Evolutionary conservation across 768 basidiomycete species (phyloP).

Genomic region (Lyophyllum shimeji): DNA sequence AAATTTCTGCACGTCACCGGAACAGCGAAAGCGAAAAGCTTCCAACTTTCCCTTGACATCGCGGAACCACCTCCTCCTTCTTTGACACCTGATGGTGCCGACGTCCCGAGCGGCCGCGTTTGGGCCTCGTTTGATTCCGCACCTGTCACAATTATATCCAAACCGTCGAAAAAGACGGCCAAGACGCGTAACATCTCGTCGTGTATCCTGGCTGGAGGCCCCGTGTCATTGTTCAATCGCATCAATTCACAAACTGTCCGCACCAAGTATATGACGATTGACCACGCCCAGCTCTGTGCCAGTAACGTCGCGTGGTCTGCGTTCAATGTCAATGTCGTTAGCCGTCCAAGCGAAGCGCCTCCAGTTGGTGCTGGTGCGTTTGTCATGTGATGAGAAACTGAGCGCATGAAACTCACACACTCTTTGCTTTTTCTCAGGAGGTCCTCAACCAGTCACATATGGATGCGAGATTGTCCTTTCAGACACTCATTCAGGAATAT

Average conservation of each 20-base stretch:
- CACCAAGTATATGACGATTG: slow-evolving; percentile 96
- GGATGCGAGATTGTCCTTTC: slow-evolving; percentile 86
- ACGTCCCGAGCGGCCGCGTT: slow-evolving; percentile 58
- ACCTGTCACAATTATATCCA: slow-evolving; percentile 93
- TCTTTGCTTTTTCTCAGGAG: slow-evolving; percentile 40
- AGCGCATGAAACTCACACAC: slow-evolving; percentile 37
- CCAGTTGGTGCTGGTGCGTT: slow-evolving; percentile 71
- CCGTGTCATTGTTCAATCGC: slow-evolving; percentile 92
- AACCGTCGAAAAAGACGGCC: slow-evolving; percentile 95
- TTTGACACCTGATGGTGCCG: slow-evolving; percentile 42
- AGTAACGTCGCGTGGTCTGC: slow-evolving; percentile 92
- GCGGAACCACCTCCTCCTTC: slow-evolving; percentile 67
- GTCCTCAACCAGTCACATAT: slow-evolving; percentile 86
- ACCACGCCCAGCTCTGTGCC: slow-evolving; percentile 80
- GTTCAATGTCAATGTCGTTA: slow-evolving; percentile 89
- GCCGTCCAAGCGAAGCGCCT: slow-evolving; percentile 63
- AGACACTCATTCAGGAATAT: slow-evolving; percentile 82
- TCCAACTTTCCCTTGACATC: slow-evolving; percentile 83
- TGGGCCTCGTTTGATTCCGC: slow-evolving; percentile 94
- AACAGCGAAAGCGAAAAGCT: slow-evolving; percentile 87
- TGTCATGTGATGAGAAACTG: slow-evolving; percentile 52
- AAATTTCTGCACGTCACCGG: slow-evolving; percentile 90
- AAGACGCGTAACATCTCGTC: slow-evolving; percentile 91
- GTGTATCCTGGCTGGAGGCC: slow-evolving; percentile 86
- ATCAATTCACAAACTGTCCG: slow-evolving; percentile 97